phyloP scores from a whole-genome alignment of 176 grass and related monocot species.

The Miscanthus lutarioriparius region DNA sequence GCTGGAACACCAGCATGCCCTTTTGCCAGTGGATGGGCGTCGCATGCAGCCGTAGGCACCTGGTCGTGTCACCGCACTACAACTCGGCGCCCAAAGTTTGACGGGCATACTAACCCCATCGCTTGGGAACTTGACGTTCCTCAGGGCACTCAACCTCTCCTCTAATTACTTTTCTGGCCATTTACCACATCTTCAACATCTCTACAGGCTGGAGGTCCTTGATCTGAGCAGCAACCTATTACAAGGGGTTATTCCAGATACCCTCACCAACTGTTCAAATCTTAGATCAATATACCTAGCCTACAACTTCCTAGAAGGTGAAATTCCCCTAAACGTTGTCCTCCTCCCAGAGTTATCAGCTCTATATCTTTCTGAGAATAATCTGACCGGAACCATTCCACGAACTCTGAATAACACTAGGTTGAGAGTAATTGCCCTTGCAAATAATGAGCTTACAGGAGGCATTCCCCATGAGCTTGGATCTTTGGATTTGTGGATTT shows the following conservation, averaged over 20 bases:
- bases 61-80: background rate
- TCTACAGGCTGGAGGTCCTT: background rate
- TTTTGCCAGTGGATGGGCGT: background rate
- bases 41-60: background rate
- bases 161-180: background rate
- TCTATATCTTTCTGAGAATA: background rate
- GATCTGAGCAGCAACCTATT: background rate
- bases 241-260: background rate
- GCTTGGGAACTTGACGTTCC: background rate
- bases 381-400: conserved; percentile 33
- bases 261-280: background rate
- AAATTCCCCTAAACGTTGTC: conserved; percentile 23
- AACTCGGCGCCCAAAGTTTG: background rate
- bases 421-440: background rate
- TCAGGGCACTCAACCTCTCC: background rate
- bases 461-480: background rate
- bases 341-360: background rate
- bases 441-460: background rate
- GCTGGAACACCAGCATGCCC: background rate
- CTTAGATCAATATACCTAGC: background rate
- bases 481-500: rapidly evolving
- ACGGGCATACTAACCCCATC: background rate
- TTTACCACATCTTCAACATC: background rate
- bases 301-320: background rate
- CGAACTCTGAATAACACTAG: background rate